Conservation (phyloP, 129 eudicot species). For the Dittrichia graveolens region DNA sequence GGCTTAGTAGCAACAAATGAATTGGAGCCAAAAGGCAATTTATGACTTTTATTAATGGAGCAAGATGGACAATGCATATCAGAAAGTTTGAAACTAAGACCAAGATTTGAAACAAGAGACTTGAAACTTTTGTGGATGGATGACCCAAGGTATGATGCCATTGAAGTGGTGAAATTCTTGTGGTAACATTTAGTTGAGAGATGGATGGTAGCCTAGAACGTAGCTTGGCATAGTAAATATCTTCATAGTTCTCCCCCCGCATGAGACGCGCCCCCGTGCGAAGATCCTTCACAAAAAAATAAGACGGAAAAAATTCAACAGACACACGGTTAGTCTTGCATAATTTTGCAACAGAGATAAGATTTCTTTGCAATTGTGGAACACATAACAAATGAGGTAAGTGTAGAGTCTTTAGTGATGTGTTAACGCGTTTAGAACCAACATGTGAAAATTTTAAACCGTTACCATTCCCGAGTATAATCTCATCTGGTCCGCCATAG, state of each 20-base stretch:
- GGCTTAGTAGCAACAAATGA: background rate
- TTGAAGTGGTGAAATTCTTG: background rate
- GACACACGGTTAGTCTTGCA: too few relatives aligned
- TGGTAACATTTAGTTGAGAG: background rate
- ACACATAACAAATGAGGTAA: too few relatives aligned
- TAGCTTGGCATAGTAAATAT: background rate
- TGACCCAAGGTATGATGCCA: slow-evolving; percentile 4
- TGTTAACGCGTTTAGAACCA: too few relatives aligned
- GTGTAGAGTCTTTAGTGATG: too few relatives aligned
- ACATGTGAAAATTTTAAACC: background rate
- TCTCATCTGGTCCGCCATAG: background rate
- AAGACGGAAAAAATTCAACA: too few relatives aligned
- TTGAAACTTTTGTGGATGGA: background rate
- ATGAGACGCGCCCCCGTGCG: too few relatives aligned
- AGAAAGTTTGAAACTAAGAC: background rate
- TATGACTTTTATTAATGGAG: background rate
- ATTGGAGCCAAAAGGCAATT: background rate
- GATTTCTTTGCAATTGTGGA: too few relatives aligned
- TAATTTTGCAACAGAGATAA: too few relatives aligned
- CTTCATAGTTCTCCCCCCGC: too few relatives aligned
- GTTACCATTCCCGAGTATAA: background rate
- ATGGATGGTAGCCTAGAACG: background rate
- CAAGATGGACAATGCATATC: background rate
- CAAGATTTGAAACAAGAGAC: background rate
- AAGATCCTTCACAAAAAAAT: too few relatives aligned